phyloP scores from a whole-genome alignment of 306 rosid species.

The cucumber (Cucumis sativus) region DNA sequence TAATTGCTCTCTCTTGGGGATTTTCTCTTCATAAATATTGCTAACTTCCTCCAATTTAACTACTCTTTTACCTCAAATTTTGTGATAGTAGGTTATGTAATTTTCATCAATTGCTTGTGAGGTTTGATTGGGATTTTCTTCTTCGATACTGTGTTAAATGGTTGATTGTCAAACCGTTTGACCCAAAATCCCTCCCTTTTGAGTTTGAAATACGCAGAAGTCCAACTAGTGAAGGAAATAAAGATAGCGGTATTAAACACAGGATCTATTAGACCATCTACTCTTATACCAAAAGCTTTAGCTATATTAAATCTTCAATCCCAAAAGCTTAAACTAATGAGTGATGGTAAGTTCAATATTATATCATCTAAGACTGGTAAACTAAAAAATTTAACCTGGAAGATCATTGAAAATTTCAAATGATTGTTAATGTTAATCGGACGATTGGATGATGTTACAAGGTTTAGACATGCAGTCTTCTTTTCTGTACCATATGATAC shows the following conservation, averaged over 20 bases:
- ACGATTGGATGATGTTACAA: not conserved
- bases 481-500: not conserved
- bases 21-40: not conserved
- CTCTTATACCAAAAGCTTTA: no score
- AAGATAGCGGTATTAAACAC: not conserved
- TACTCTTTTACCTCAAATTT: not conserved
- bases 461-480: not conserved
- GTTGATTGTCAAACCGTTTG: no score
- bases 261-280: not conserved
- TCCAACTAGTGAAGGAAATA: no score
- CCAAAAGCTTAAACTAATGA: no score
- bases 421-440: not conserved
- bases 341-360: no score
- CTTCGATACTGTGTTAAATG: no score
- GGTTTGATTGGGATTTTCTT: no score
- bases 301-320: no score
- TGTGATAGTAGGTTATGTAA: not conserved
- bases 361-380: no score
- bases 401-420: not conserved
- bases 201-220: no score
- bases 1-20: no score
- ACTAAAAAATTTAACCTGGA: not conserved
- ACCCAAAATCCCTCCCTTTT: no score
- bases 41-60: not conserved
- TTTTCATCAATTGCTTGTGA: not conserved